phyloP scores from a whole-genome alignment of 1,139 yeast species.

The Yamadazyma membranifaciens region DNA sequence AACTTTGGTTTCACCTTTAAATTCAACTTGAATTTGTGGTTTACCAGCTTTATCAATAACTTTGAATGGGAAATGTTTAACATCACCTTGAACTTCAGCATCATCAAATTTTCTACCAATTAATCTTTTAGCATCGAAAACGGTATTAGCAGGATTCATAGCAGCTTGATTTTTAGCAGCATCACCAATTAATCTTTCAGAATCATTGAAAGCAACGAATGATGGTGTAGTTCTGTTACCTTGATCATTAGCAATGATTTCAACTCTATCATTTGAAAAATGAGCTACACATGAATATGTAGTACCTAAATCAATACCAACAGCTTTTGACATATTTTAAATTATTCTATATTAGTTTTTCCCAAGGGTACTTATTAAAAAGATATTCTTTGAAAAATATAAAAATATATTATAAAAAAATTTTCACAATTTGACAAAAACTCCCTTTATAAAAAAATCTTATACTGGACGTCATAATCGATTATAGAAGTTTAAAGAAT shows the following conservation, averaged over 20 bases:
- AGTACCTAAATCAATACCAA: conserved; percentile 99
- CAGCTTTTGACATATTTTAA: conserved; percentile 50
- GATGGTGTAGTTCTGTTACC: conserved; percentile 99
- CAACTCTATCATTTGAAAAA: conserved; percentile 77
- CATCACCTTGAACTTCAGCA: conserved; percentile 89
- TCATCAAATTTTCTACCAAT: conserved; percentile 94
- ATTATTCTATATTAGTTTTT: background rate
- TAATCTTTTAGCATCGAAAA: conserved; percentile 97
- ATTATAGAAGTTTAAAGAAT: background rate
- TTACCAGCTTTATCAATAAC: conserved; percentile 82
- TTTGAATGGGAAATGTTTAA: conserved; percentile 97
- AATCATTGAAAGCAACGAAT: conserved; percentile 95
- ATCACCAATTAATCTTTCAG: conserved; percentile 98
- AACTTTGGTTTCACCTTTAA: conserved; percentile 88
- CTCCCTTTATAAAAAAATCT: background rate
- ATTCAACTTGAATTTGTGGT: conserved; percentile 91
- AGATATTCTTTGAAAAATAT: background rate
- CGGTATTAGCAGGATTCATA: conserved; percentile 93
- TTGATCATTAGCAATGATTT: conserved; percentile 97
- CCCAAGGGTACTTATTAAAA: background rate
- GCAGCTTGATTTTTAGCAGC: conserved; percentile 99
- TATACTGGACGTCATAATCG: background rate
- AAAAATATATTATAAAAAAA: background rate
- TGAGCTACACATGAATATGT: conserved; percentile 98
- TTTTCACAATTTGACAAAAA: background rate